Evolutionary conservation across 1,284 basidiomycete species (phyloP), one percentile per base, ranked within the genome.

Genomic region (Pulveroboletus sp.): DNA sequence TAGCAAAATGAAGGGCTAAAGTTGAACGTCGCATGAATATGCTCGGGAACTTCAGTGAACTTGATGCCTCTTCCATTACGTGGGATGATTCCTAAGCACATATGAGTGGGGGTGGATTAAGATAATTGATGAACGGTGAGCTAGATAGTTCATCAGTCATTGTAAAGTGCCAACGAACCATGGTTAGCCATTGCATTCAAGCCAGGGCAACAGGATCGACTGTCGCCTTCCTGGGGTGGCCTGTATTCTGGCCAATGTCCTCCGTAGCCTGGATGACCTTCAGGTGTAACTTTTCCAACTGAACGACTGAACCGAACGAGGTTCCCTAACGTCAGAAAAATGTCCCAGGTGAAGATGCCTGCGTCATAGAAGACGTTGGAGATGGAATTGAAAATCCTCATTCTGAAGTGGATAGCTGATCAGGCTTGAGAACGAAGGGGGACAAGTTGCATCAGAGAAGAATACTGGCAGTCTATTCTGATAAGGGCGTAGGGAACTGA

Each of bases 181-280:
- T 88, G 87, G 67, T 88, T 88, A 2, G 86, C 85, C 79, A 90
- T 75, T 0, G 87, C 84, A 62, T 91, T 91, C 59, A 91, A 70
- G 4, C 80, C 85, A 17, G 88, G 88, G 61, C 88, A 91, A 14
- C 81, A 79, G 62, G 79, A 81, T 20, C 89, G 76, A 63, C 86
- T 88, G 59, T 89, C 87, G 3, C 79, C 81, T 28, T 83, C 77
- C 59, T 72, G 74, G 1, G 86, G 81, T 1, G 84, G 69, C 7
- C 78, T 72, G 63, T 76, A 90, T 61, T 83, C 79, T n/a, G 89
- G 87, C 89, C 89, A 91, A 53, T 79, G 71, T 1, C 88, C 87
- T 31, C 75, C 79, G 36, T 74, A 78, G 1, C 87, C 87, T 15
- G 81, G 78, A 47, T 76, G 73, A 0, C 85, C 85, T 43, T 74